Percentiles rank a stretch among this genome's conserved stretches.
phyloP scores from a whole-genome alignment of 345 rosid species.

The Kandelia obovata region DNA sequence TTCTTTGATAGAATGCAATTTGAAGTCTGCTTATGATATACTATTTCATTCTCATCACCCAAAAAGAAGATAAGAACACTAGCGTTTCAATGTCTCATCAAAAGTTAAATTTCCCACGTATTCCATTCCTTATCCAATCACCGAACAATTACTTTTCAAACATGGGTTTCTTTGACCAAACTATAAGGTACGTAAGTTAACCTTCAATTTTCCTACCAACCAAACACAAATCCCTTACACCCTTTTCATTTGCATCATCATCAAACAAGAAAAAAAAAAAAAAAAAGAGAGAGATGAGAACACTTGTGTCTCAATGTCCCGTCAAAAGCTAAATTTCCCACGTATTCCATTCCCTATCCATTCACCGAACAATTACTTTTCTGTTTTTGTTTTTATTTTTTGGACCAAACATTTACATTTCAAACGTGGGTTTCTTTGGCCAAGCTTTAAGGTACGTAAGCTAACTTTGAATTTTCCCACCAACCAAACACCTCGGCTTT shows the following conservation, averaged over 20 bases:
- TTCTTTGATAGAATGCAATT: no score
- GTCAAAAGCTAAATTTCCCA: conserved; percentile 18
- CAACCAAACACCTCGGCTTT: not conserved
- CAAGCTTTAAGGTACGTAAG: not conserved
- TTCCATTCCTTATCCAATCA: conserved; percentile 33
- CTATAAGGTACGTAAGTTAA: not conserved
- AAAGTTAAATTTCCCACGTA: conserved; percentile 22
- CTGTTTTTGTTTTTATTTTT: not conserved
- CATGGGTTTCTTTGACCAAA: not conserved
- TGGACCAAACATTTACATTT: not conserved
- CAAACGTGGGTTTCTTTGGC: not conserved
- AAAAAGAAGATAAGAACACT: not conserved
- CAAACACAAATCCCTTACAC: not conserved
- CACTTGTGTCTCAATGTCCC: conserved; percentile 16
- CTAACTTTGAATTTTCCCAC: not conserved
- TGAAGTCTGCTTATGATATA: no score
- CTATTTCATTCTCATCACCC: no score
- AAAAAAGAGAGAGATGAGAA: not conserved
- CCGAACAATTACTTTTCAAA: conserved; percentile 3
- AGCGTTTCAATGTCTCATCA: conserved; percentile 13
- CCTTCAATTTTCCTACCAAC: not conserved
- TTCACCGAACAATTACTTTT: conserved; percentile 10
- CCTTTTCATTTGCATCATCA: no score
- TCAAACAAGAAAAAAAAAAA: no score
- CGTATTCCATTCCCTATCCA: conserved; percentile 36